Percentiles rank a stretch among this genome's conserved stretches.
Conservation (phyloP, 2,329 filamentous ascomycete species). For the Zopfia rhizophila region DNA sequence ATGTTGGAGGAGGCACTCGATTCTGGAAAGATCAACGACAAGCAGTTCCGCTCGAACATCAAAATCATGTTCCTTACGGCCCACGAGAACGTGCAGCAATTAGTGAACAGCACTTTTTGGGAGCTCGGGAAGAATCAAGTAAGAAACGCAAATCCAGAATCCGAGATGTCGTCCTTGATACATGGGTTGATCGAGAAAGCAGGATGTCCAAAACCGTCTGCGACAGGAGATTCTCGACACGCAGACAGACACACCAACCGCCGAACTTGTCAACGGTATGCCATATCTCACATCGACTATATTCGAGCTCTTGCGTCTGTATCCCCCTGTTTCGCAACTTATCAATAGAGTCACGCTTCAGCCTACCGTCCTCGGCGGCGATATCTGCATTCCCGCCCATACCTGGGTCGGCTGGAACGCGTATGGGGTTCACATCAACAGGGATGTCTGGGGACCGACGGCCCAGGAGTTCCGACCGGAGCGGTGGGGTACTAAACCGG, state of each 20-base stretch:
- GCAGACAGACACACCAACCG: not conserved
- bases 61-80: conserved; percentile 1
- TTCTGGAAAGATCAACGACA: not conserved
- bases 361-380: conserved; percentile 20
- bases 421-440: conserved; percentile 5
- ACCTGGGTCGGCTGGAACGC: conserved; percentile 16
- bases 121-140: not conserved
- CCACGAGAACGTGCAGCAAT: conserved; percentile 1
- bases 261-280: conserved; percentile 34
- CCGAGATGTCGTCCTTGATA: too few relatives aligned
- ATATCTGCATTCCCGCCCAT: conserved; percentile 5
- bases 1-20: not conserved
- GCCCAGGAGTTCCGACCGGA: conserved; percentile 43
- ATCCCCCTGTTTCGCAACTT: conserved; percentile 59
- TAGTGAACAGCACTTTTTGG: not conserved
- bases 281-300: conserved; percentile 55
- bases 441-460: conserved; percentile 8
- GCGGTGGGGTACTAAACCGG: conserved; percentile 42
- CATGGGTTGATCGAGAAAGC: too few relatives aligned
- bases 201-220: not conserved
- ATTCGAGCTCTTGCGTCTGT: conserved; percentile 59
- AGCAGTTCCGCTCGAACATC: not conserved
- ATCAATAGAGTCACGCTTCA: conserved; percentile 53
- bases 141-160: too few relatives aligned
- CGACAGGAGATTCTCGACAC: not conserved